Base-by-base conservation (phyloP, 306 rosid genomes). In the Betula pendula region DNA sequence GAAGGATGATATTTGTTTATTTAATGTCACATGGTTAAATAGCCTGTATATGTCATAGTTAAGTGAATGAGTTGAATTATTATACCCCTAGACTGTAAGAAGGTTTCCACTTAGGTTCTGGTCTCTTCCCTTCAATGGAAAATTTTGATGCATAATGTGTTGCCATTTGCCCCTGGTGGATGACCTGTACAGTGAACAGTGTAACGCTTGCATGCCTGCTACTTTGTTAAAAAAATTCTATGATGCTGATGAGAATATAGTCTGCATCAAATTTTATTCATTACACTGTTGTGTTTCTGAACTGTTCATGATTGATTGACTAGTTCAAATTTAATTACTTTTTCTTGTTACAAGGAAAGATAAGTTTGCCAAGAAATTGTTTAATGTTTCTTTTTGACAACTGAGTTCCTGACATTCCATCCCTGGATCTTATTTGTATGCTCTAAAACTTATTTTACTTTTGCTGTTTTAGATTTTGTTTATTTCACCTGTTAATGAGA, bases 401-500 rank as follows among this genome's bases (percentile, higher is more conserved):
- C 27, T 5, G n/a, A 31, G 68, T 60, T 50, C 68, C 9, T 60
- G 40, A 60, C 40, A 60, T 31, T 60, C 42, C 63, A 25, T 56
- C 33, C n/a, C 3, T 60, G 35, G 42, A 40, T 19, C 67, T 74
- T 53, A 24, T 76, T 33, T 55, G 25, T 44, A 40, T 35, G 68
- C 25, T 76, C 66, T 66, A 29, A 70, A 70, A 53, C 73, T 47
- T 56, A 29, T 24, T 81, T 73, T 65, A 75, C 77, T 85, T 85
- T 77, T 82, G 58, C 68, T 84, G 42, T 8, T 85, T 77, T 77
- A 95, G 99, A 81, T 92, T 59, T 77, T 95, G 82, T 79, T 90
- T 80, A 82, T 95, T 80, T 93, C 91, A 72, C 88, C 97, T 68
- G 85, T 92, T 80, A 81, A 77, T 67, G 80, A 86, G 75, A 81